Percentiles rank a stretch among this genome's conserved stretches.
phyloP scores from a whole-genome alignment of 2,329 filamentous ascomycete species.

The Penicillium hordei region DNA sequence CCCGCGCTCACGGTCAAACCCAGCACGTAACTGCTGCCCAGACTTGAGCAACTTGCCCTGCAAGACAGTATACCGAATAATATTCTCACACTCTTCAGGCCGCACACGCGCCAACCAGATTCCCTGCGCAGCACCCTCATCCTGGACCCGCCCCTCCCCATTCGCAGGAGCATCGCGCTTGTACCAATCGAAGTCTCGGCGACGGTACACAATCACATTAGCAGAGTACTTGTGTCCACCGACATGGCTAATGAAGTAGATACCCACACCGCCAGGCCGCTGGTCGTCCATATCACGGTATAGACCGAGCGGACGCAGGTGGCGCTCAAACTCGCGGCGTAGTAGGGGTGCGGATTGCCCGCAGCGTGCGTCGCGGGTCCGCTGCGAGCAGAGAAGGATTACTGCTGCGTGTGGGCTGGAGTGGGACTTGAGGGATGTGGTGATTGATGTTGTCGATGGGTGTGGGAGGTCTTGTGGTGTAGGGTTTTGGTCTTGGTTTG shows the following conservation, averaged over 20 bases:
- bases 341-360: conserved; percentile 90
- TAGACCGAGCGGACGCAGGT: conserved; percentile 78
- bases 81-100: conserved; percentile 90
- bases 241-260: conserved; percentile 96
- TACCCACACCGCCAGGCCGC: conserved; percentile 84
- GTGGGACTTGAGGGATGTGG: conserved; percentile 53
- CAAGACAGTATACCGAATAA: conserved; percentile 83
- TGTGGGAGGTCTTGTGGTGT: conserved; percentile 9
- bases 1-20: conserved; percentile 80
- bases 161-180: conserved; percentile 20
- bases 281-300: conserved; percentile 86
- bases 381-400: conserved; percentile 90
- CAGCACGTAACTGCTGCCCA: conserved; percentile 77
- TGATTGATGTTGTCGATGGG: conserved; percentile 29
- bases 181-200: conserved; percentile 47
- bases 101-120: conserved; percentile 86
- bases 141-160: conserved; percentile 36
- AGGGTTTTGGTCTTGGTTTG: conserved; percentile 25
- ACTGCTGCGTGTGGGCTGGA: conserved; percentile 80
- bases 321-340: conserved; percentile 83
- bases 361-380: conserved; percentile 90
- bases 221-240: conserved; percentile 96
- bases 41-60: conserved; percentile 95
- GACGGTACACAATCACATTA: conserved; percentile 88
- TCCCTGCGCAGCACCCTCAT: conserved; percentile 72